Evolutionary conservation across 768 basidiomycete species (phyloP).

Genomic region (Pleurotus eryngii): DNA sequence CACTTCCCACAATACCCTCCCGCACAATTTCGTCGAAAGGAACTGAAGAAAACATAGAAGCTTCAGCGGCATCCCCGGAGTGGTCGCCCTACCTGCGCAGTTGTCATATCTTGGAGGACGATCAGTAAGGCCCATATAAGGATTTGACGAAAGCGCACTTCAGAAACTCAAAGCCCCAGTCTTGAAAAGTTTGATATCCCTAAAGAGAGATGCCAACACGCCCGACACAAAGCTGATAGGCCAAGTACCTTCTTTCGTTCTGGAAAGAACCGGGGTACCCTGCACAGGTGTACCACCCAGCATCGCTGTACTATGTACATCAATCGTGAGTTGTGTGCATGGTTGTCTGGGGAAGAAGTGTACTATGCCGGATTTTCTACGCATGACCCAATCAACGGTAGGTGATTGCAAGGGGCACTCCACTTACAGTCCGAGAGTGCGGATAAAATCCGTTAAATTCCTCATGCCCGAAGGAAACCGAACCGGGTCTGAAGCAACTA

Average conservation of each 20-base stretch:
- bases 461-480: conserved; percentile 61
- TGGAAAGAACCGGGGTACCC: conserved; percentile 63
- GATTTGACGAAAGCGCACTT: conserved; percentile 38
- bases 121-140: not conserved
- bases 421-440: conserved; percentile 52
- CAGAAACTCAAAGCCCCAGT: conserved; percentile 65
- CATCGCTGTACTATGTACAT: conserved; percentile 52
- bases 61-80: not conserved
- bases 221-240: not conserved
- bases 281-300: conserved; percentile 68
- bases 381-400: not conserved
- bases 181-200: conserved; percentile 57
- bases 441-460: conserved; percentile 50
- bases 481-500: conserved; percentile 33
- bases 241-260: conserved; percentile 54
- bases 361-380: conserved; percentile 62
- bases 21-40: conserved; percentile 55
- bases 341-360: conserved; percentile 14
- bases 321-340: no score
- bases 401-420: not conserved
- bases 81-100: conserved; percentile 41
- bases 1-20: conserved; percentile 55
- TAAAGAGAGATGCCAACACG: conserved; percentile 15
- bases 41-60: conserved; percentile 25
- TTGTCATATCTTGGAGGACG: conserved; percentile 49